Evolutionary conservation across 2,329 filamentous ascomycete species (phyloP), one percentile per base, ranked within the genome.

Genomic region (Alternaria gaisen): DNA sequence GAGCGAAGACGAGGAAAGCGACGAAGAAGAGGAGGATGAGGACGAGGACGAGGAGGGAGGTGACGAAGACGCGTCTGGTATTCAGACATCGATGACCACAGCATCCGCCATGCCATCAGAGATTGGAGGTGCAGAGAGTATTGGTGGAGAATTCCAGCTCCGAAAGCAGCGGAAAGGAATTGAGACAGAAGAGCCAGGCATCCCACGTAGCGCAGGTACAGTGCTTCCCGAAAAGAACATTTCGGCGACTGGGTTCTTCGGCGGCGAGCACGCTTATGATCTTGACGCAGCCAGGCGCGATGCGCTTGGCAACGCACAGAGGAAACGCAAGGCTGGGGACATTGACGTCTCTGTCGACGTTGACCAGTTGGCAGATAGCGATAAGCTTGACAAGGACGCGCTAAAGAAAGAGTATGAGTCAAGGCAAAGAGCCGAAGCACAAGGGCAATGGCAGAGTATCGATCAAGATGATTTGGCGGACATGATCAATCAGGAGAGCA

Each of bases 401-500:
- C 79, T 99, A 72, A 87, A 86, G 77, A 88, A 86, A 72, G 86
- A 90, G 74, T 99, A 96, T 73, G 94, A 98, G 60, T 88, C 84
- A 34, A 83, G 88, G 76, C 85, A 86, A 72, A 85, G 87, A 72
- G 85, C 86, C 82, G 84, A 90, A 83, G 76, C 87, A 80, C 73
- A 79, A 54, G 78, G 78, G 10, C 86, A 90, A 66, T 90, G 91
- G 75, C 88, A 89, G 18, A 93, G 90, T 87, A 87, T 88, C 59
- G 90, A 90, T 79, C 92, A 97, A 77, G 94, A 98, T 70, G 94
- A 97, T 75, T 80, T 99, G 58, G 94, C 90, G 72, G 92, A 97
- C 73, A 96, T 99, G 92, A 97, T 99, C 82, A 93, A 93, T 12
- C 90, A 92, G 72, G 95, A 98, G 82, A 93, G 90, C 74, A 87